Conservation (phyloP, 2,329 filamentous ascomycete genomes). For the Apiospora koreana region DNA sequence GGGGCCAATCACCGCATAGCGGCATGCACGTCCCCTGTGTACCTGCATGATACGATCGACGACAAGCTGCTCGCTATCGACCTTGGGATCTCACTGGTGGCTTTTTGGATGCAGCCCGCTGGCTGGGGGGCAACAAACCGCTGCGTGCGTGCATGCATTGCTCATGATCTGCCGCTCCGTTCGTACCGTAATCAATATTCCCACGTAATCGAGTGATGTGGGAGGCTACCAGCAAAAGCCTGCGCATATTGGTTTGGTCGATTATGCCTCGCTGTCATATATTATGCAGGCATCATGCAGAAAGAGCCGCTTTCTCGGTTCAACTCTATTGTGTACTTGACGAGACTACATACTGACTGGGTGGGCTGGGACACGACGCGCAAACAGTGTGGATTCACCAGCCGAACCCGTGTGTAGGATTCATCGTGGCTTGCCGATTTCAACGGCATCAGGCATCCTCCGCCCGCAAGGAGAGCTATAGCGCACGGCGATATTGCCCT, state of each 20-base stretch:
- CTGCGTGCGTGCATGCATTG: neutral
- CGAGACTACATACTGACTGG: neutral
- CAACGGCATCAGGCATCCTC: constrained; percentile 4
- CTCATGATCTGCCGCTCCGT: constrained; percentile 3
- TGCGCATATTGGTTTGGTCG: neutral
- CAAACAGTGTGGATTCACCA: constrained; percentile 6
- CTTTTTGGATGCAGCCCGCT: neutral
- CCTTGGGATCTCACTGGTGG: constrained; percentile 7
- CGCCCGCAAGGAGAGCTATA: neutral
- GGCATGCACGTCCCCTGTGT: constrained; percentile 5
- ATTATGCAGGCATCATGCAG: neutral
- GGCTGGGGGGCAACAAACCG: neutral
- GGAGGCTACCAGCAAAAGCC: neutral
- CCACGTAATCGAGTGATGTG: neutral
- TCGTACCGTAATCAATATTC: neutral
- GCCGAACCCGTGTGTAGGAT: neutral
- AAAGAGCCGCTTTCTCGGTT: neutral
- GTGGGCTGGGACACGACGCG: neutral
- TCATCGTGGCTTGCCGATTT: constrained; percentile 8
- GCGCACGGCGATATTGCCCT: neutral
- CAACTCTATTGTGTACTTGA: neutral
- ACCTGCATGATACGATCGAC: constrained; percentile 9
- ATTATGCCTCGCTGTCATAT: neutral
- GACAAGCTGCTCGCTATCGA: constrained; percentile 4
- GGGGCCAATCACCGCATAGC: neutral